A percentile compares a stretch with the other conserved stretches of the same genome.
phyloP scores from a whole-genome alignment of 164 flowering plant genomes.

The Buxus sempervirens region DNA sequence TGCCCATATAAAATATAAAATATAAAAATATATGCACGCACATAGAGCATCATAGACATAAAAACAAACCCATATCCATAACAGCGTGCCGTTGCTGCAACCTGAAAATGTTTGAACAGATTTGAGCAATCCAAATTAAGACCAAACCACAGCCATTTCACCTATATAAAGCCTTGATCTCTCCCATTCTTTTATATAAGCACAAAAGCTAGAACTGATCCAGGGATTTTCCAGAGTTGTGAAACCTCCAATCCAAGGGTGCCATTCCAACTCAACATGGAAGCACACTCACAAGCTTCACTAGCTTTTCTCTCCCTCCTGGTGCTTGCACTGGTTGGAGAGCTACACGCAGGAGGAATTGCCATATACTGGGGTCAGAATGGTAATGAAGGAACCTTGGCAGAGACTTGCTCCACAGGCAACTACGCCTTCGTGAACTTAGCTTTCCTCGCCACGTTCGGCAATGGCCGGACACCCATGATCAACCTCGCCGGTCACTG shows the following conservation, averaged over 20 bases:
- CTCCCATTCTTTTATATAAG: too few species aligned
- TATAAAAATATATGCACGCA: too few species aligned
- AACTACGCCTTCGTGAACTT: neutral
- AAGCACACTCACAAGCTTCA: neutral
- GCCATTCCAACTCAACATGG: neutral
- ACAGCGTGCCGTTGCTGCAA: too few species aligned
- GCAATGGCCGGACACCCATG: constrained; percentile 1
- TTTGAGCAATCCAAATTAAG: too few species aligned
- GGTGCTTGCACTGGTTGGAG: neutral
- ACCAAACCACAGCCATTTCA: too few species aligned
- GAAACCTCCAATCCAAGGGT: neutral
- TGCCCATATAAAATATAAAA: too few species aligned
- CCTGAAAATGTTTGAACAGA: too few species aligned
- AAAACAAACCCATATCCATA: too few species aligned
- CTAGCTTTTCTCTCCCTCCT: neutral
- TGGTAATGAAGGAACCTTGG: neutral
- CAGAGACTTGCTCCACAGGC: neutral
- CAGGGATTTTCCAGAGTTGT: too few species aligned
- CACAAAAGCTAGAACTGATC: too few species aligned
- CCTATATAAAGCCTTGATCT: too few species aligned
- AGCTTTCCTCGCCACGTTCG: neutral
- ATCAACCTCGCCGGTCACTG: constrained; percentile 1
- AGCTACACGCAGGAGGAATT: neutral
- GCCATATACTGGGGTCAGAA: constrained; percentile 2
- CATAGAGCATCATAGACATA: too few species aligned